Evolutionary conservation across 441 rosid species (phyloP).

Genomic region (Jatropha multifida): DNA sequence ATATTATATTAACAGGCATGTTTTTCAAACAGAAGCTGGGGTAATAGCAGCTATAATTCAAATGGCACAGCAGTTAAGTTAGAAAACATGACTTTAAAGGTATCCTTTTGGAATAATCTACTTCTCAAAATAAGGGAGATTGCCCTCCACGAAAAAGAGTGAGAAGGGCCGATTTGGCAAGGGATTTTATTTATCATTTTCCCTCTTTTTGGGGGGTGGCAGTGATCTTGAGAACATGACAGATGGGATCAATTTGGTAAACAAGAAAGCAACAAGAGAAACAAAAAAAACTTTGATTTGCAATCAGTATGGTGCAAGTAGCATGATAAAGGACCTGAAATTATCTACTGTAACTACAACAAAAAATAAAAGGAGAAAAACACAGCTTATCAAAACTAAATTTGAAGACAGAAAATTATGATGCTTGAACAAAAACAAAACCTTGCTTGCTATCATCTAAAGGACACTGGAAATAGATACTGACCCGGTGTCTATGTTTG

Average conservation of each 20-base stretch:
- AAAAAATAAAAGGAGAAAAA: not conserved
- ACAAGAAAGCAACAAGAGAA: not conserved
- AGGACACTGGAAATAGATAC: constrained; percentile 11
- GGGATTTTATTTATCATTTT: no score
- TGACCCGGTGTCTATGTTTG: constrained; percentile 85
- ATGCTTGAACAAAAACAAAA: constrained; percentile 4
- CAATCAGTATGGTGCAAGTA: not conserved
- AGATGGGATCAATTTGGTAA: not conserved
- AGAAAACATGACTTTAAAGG: not conserved
- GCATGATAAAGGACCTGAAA: not conserved
- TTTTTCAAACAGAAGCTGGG: not conserved
- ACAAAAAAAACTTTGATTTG: not conserved
- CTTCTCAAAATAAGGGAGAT: not conserved
- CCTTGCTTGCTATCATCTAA: not conserved
- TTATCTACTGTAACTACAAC: not conserved
- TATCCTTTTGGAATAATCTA: not conserved
- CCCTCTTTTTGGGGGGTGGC: not conserved
- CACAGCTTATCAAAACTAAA: not conserved
- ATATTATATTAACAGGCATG: not conserved
- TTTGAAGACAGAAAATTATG: not conserved
- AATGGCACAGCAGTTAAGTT: not conserved
- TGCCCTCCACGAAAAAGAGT: not conserved
- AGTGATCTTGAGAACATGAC: not conserved
- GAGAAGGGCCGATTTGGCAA: not conserved
- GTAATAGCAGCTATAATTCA: not conserved